phyloP scores from a whole-genome alignment of 2,329 filamentous ascomycete genomes.

The Aphanocladium album region DNA sequence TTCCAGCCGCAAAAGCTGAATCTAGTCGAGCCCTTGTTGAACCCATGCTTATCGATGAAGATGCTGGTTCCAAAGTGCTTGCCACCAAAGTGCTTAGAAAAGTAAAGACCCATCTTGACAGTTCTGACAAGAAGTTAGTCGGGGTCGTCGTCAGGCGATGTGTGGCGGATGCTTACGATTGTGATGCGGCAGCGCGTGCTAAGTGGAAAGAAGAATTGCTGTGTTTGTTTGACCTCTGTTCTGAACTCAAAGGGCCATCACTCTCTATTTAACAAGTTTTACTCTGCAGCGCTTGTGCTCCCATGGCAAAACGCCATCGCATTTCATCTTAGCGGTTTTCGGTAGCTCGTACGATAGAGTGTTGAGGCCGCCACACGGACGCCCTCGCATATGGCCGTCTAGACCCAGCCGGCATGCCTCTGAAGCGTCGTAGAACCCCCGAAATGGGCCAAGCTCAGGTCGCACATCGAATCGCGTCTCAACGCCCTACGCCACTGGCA shows the following conservation, averaged over 20 bases:
- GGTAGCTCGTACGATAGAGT: not conserved
- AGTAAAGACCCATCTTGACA: conserved; percentile 41
- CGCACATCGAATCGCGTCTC: not conserved
- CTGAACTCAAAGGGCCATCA: not conserved
- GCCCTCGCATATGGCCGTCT: not conserved
- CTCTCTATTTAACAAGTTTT: not conserved
- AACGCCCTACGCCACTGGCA: not conserved
- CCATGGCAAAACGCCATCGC: not conserved
- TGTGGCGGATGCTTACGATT: not conserved
- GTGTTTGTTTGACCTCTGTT: not conserved
- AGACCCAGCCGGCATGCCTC: not conserved
- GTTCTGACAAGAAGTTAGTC: not conserved
- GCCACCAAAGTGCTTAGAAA: conserved; percentile 41
- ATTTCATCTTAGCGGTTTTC: not conserved
- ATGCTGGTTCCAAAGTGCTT: conserved; percentile 47
- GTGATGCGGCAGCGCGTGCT: not conserved
- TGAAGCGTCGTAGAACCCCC: not conserved
- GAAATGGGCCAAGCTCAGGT: not conserved
- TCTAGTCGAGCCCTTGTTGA: conserved; percentile 46
- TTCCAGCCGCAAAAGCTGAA: conserved; percentile 46
- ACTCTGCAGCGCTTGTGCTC: not conserved
- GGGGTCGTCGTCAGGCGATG: not conserved
- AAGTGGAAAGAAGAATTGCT: not conserved
- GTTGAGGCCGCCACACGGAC: conserved; percentile 7
- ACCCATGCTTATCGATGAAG: conserved; percentile 39